Evolutionary conservation across 2,329 filamentous ascomycete species (phyloP).

Genomic region (Aspergillus calidoustus): DNA sequence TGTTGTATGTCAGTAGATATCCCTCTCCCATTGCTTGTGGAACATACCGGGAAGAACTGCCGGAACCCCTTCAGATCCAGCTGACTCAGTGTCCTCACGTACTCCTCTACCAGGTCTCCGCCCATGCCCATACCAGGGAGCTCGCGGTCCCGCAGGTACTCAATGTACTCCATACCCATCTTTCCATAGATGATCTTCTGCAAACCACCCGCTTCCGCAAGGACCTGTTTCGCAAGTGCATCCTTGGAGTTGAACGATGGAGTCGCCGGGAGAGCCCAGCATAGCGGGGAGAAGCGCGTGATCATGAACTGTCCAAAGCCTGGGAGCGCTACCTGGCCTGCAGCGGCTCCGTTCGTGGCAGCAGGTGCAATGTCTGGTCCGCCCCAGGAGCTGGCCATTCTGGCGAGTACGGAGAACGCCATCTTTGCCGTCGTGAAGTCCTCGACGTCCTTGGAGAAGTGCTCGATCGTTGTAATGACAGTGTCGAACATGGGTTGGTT

Average conservation of each 20-base stretch:
- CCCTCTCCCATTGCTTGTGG: background rate
- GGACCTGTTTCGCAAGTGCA: constrained; percentile 83
- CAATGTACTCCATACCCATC: constrained; percentile 79
- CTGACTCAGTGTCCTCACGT: constrained; percentile 49
- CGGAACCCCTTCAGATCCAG: constrained; percentile 53
- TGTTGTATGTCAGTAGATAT: constrained; percentile 24
- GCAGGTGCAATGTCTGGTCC: constrained; percentile 71
- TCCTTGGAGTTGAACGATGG: constrained; percentile 81
- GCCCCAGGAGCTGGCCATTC: constrained; percentile 88
- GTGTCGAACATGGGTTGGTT: constrained; percentile 92
- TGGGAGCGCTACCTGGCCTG: constrained; percentile 61
- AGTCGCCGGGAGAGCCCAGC: constrained; percentile 85
- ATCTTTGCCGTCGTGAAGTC: constrained; percentile 71
- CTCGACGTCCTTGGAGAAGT: constrained; percentile 76
- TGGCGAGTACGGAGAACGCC: constrained; percentile 79
- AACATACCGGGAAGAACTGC: constrained; percentile 52
- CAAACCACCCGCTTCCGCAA: constrained; percentile 83
- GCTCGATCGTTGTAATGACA: constrained; percentile 82
- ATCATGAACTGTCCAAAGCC: constrained; percentile 94
- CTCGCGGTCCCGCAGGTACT: constrained; percentile 51
- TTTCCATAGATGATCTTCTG: constrained; percentile 92
- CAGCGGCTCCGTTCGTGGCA: constrained; percentile 33
- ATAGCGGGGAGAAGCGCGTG: constrained; percentile 82
- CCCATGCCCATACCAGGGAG: constrained; percentile 55
- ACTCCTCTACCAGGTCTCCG: constrained; percentile 51